These are phyloP conservation scores for Suhomyces kunorum DNA, from an alignment of 1,139 yeast species.

Conservation along the genomic window DNA sequence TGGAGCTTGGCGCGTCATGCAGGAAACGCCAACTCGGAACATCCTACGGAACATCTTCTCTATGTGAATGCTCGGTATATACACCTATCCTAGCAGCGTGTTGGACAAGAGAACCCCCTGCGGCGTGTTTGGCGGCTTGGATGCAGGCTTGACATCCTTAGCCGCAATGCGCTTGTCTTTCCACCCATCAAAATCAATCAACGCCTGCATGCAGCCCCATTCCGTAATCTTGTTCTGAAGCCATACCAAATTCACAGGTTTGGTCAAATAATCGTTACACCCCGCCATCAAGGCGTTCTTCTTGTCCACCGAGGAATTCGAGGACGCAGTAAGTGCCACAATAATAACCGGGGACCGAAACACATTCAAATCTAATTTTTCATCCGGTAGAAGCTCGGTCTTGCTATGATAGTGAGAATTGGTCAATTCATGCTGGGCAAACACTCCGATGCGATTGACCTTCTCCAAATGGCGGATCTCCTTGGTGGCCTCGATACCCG, in stretches of 20 bases:
- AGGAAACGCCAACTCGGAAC: too few relatives aligned
- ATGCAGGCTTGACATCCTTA: constrained; percentile 4
- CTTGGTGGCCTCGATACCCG: constrained; percentile 90
- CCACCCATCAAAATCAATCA: constrained; percentile 96
- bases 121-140: background rate
- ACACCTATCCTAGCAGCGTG: background rate
- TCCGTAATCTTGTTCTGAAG: constrained; percentile 90
- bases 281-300: constrained; percentile 95
- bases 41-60: background rate
- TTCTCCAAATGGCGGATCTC: constrained; percentile 84
- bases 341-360: constrained; percentile 92
- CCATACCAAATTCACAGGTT: constrained; percentile 95
- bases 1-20: background rate
- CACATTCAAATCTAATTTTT: constrained; percentile 55
- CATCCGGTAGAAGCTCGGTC: constrained; percentile 38
- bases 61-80: background rate
- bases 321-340: constrained; percentile 92
- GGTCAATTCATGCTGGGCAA: constrained; percentile 49
- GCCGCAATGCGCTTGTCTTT: constrained; percentile 34
- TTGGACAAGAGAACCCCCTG: constrained; percentile 9
- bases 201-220: constrained; percentile 98
- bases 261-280: constrained; percentile 94
- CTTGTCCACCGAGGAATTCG: constrained; percentile 77
- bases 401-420: constrained; percentile 23
- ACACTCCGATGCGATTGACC: constrained; percentile 79